Evolutionary conservation across 768 basidiomycete genomes (phyloP).

Genomic region (Pholiota microspora): DNA sequence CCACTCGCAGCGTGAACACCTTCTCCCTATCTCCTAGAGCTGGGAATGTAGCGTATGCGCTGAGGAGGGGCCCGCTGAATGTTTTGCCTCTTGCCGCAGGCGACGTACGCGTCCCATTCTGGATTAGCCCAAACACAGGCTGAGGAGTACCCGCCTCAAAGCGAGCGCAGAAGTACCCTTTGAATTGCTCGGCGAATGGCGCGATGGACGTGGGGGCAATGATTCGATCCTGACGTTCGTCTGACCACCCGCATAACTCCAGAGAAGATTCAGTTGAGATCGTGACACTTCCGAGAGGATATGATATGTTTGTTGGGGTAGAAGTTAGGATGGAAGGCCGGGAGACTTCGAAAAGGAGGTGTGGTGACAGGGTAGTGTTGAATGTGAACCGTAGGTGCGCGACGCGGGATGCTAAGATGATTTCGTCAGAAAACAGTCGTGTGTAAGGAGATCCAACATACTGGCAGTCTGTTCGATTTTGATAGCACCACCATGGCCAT

Average conservation of each 20-base stretch:
- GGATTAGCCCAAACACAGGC: conserved; percentile 40
- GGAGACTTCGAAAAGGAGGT: conserved; percentile 66
- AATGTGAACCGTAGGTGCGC: conserved; percentile 76
- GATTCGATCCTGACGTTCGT: conserved; percentile 71
- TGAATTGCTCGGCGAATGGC: conserved; percentile 37
- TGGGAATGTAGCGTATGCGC: conserved; percentile 51
- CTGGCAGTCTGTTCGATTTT: conserved; percentile 61
- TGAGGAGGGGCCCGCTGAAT: conserved; percentile 43
- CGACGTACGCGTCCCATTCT: conserved; percentile 35
- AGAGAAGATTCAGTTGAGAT: conserved; percentile 26
- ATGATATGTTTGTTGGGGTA: conserved; percentile 44
- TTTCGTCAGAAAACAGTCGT: not conserved
- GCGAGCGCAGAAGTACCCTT: conserved; percentile 59
- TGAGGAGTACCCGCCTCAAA: conserved; percentile 45
- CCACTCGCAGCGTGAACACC: conserved; percentile 54
- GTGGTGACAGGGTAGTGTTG: conserved; percentile 29
- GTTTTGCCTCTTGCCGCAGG: conserved; percentile 21
- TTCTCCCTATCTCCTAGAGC: conserved; percentile 13
- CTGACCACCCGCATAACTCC: conserved; percentile 54
- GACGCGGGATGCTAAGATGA: conserved; percentile 60
- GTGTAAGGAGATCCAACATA: conserved; percentile 29
- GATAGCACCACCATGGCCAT: conserved; percentile 48
- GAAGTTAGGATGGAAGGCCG: conserved; percentile 61
- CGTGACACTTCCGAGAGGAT: conserved; percentile 48
- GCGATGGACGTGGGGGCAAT: conserved; percentile 53